Conservation (phyloP, 495 filamentous ascomycete genomes). For the Viridothelium virens region DNA sequence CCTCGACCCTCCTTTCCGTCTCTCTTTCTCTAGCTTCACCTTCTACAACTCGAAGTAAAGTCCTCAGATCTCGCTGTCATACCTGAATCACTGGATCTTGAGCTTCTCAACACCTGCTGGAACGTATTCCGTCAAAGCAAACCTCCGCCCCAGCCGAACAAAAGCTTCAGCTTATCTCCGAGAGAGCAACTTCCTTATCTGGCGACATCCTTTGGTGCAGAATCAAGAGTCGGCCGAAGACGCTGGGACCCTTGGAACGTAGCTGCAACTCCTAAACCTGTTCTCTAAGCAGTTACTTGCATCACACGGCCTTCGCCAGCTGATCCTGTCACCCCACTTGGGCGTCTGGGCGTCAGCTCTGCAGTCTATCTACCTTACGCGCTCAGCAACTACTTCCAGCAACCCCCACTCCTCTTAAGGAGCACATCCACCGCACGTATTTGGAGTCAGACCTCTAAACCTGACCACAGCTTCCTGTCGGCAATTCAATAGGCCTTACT, state of each 20-base stretch:
- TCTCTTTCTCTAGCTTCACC: too few species aligned
- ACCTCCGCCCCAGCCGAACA: too few species aligned
- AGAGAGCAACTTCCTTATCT: not conserved
- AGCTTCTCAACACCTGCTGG: too few species aligned
- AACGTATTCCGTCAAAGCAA: too few species aligned
- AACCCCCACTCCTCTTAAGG: not conserved
- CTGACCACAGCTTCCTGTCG: too few species aligned
- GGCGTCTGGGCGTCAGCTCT: constrained; percentile 5
- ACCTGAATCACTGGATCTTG: too few species aligned
- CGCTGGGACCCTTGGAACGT: not conserved
- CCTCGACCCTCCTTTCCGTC: too few species aligned
- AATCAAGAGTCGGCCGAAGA: not conserved
- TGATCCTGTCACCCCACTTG: not conserved
- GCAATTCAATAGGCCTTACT: not conserved
- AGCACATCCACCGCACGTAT: too few species aligned
- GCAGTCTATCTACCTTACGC: not conserved
- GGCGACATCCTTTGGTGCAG: not conserved
- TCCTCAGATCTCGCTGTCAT: too few species aligned
- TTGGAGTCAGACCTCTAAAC: too few species aligned
- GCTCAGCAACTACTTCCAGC: not conserved
- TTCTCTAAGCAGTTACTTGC: not conserved
- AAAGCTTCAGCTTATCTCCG: too few species aligned
- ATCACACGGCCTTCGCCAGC: constrained; percentile 6
- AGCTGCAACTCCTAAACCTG: not conserved
- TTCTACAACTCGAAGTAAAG: too few species aligned